Base-by-base conservation (phyloP, 805 yeast species). In the Wickerhamiella lipophila region DNA sequence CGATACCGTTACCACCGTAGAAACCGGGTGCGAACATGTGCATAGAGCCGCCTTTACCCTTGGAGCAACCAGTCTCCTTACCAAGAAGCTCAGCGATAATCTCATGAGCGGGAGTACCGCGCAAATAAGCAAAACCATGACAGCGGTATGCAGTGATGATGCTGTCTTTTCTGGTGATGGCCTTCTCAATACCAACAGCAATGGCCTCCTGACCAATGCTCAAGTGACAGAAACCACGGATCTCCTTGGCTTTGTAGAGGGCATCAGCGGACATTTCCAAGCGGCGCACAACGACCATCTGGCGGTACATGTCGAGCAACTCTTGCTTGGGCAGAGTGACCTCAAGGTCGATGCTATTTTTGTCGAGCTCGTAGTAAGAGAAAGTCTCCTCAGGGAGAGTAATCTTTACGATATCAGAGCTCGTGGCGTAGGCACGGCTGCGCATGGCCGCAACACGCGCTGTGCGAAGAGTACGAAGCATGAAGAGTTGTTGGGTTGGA, bases 241-340 rank as follows among this genome's bases (percentile, higher is more conserved):
- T 88, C 73, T 89, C 87, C 76, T 92, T 92, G 62, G 97, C 95
- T 75, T 92, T 92, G 76, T 92, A 92, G 56, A 92, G 74, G 27
- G 96, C 97, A 67, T 92, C 98, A 53, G 97, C 79, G 38, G 96
- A 94, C 95, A 92, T 89, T 74, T 92, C 98, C 92, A 92, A 80
- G 71, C 98, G 83, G 76, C 72, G 69, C 29, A 89, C 79, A 57
- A 81, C 70, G 58, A 82, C 78, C 97, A 92, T 88, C 66, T 89
- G 95, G 72, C 86, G 83, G 78, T 88, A 92, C 96, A 92, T 86
- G 64, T 87, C 79, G 62, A 92, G 72, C 60, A 92, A 69, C 50
- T 80, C 75, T 46, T 76, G 74, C 75, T 86, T 87, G 60, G 84
- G 79, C 50, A 95, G 82, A 68, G 80, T 81, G 65, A 83, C 81